Conservation (phyloP, 176 grass and related monocot species). For the Phoenix dactylifera region DNA sequence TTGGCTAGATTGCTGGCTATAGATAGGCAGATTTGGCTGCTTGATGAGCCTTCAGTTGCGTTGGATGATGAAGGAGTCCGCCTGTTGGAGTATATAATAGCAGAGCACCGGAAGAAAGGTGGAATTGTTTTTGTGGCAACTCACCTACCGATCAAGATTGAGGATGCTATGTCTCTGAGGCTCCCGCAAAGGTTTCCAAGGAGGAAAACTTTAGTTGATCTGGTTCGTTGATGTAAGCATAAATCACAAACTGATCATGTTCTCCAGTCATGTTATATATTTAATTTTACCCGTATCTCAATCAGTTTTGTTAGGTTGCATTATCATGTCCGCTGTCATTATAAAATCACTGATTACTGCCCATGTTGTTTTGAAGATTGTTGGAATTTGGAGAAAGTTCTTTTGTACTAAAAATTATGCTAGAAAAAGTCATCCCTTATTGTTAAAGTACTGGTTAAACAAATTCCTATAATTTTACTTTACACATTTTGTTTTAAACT, state of each 20-base stretch:
- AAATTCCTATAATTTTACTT: too few relatives aligned
- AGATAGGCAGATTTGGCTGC: conserved; percentile 85
- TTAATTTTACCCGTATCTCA: too few relatives aligned
- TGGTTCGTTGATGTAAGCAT: conserved; percentile 53
- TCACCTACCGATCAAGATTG: conserved; percentile 63
- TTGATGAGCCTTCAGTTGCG: conserved; percentile 91
- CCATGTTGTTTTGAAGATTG: too few relatives aligned
- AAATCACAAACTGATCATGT: background rate
- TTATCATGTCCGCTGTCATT: too few relatives aligned
- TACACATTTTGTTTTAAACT: too few relatives aligned
- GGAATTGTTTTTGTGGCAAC: conserved; percentile 91
- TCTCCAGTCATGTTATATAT: too few relatives aligned
- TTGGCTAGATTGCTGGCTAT: conserved; percentile 69
- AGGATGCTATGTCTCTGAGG: conserved; percentile 77
- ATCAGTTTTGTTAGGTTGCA: too few relatives aligned
- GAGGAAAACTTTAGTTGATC: conserved; percentile 75
- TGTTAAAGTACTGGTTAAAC: too few relatives aligned
- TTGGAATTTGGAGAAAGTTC: too few relatives aligned
- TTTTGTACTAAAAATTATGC: too few relatives aligned
- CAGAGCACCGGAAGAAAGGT: conserved; percentile 82
- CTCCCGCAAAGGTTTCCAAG: conserved; percentile 81
- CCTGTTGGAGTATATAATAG: conserved; percentile 75
- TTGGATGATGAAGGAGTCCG: conserved; percentile 58
- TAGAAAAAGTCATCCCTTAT: too few relatives aligned
- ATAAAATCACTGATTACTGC: too few relatives aligned